A percentile compares a stretch with the other conserved stretches of the same genome.
These are phyloP conservation scores for Cucumis hystrix DNA, from an alignment of 306 rosid species.

Conservation along the genomic window DNA sequence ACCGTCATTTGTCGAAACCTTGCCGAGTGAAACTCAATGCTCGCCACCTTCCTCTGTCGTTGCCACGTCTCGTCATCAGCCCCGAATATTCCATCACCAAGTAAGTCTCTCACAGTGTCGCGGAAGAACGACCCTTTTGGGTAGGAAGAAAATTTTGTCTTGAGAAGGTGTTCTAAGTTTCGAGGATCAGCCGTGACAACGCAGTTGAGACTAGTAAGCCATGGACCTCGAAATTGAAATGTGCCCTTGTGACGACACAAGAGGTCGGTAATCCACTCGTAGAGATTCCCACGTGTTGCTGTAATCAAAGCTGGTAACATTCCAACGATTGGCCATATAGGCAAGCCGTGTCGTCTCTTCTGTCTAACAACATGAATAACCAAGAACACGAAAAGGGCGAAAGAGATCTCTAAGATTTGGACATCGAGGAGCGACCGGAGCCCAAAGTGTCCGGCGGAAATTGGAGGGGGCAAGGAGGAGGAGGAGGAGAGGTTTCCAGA, in stretches of 20 bases:
- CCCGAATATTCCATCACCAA: slow-evolving; percentile 70
- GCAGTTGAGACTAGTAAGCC: slow-evolving; percentile 50
- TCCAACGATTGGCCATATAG: slow-evolving; percentile 68
- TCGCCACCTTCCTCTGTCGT: slow-evolving; percentile 68
- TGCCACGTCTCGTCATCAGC: slow-evolving; percentile 80
- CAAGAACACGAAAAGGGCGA: slow-evolving; percentile 44
- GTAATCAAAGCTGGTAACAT: slow-evolving; percentile 62
- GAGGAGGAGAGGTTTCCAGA: slow-evolving; percentile 15
- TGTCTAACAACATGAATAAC: slow-evolving; percentile 50
- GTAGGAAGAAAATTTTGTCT: slow-evolving; percentile 46
- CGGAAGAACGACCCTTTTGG: slow-evolving; percentile 74
- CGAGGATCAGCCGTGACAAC: slow-evolving; percentile 72
- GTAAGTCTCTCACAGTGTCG: slow-evolving; percentile 51
- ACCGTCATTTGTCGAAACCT: slow-evolving; percentile 49
- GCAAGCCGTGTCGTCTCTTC: slow-evolving; percentile 42
- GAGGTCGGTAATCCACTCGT: slow-evolving; percentile 55
- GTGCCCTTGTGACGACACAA: slow-evolving; percentile 41
- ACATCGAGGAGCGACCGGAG: slow-evolving; percentile 9
- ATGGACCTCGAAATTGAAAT: slow-evolving; percentile 56
- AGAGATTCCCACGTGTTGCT: slow-evolving; percentile 27
- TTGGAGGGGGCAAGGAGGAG: slow-evolving; percentile 15
- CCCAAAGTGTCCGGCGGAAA: slow-evolving; percentile 9
- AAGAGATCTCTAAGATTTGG: slow-evolving; percentile 40
- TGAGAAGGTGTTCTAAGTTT: slow-evolving; percentile 77
- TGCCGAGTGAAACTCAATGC: slow-evolving; percentile 78